A percentile compares a stretch with the other conserved stretches of the same genome.
These are phyloP conservation scores for Tolypocladium cylindrosporum DNA, from an alignment of 2,329 filamentous ascomycete genomes.

Conservation along the genomic window DNA sequence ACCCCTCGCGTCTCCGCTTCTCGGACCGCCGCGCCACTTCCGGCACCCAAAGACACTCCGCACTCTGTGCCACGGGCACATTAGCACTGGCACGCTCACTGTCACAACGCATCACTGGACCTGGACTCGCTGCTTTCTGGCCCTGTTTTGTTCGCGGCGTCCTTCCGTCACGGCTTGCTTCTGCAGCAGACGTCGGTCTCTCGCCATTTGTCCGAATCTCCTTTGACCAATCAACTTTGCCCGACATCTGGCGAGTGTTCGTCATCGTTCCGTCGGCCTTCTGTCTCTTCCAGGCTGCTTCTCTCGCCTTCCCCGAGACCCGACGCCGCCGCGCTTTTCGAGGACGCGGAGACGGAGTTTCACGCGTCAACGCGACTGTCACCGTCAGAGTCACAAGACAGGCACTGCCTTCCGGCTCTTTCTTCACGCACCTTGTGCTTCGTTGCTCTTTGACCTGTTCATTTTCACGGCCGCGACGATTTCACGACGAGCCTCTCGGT, in stretches of 20 bases:
- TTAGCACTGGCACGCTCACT: background rate
- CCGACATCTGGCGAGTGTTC: background rate
- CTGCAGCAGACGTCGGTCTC: background rate
- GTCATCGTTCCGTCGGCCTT: background rate
- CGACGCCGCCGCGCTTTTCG: constrained; percentile 2
- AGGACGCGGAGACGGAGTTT: background rate
- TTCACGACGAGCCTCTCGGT: background rate
- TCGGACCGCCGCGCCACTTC: constrained; percentile 10
- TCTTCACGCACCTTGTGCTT: background rate
- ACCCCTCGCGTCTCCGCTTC: constrained; percentile 4
- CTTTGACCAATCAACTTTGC: background rate
- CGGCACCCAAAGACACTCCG: constrained; percentile 1
- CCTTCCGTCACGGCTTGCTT: background rate
- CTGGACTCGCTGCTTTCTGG: background rate
- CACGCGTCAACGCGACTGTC: background rate
- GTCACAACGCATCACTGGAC: background rate
- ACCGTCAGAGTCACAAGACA: background rate
- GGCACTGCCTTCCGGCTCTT: background rate
- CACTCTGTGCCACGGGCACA: background rate
- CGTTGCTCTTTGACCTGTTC: background rate
- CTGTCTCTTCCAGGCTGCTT: constrained; percentile 2
- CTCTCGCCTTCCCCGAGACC: constrained; percentile 11
- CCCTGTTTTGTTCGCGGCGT: background rate
- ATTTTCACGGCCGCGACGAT: background rate
- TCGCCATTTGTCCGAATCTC: background rate